Evolutionary conservation across 176 grass and related monocot species (phyloP).

Genomic region (Tillandsia fasciculata): DNA sequence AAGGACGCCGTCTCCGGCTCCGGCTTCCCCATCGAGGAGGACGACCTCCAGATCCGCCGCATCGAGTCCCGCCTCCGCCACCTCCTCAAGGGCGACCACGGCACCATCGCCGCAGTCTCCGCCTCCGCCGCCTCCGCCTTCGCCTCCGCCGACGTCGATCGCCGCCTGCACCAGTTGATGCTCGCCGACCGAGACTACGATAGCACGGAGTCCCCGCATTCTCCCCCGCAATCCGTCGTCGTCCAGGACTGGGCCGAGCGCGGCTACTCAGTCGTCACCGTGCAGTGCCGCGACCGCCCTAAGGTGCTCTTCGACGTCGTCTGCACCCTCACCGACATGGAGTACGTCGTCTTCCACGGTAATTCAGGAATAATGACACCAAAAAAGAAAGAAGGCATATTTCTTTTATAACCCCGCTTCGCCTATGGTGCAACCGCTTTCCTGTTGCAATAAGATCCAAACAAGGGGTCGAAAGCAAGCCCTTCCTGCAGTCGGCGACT

Average conservation of each 20-base stretch:
- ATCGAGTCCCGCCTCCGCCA: slow-evolving; percentile 62
- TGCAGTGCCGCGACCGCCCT: slow-evolving; percentile 56
- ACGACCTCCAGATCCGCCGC: slow-evolving; percentile 10
- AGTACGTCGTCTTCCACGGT: slow-evolving; percentile 94
- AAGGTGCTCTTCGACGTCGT: slow-evolving; percentile 86
- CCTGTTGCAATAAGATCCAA: too few relatives aligned
- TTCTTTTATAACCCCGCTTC: too few relatives aligned
- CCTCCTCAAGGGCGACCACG: slow-evolving; percentile 40
- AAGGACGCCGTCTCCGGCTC: slow-evolving; percentile 27
- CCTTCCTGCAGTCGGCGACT: too few relatives aligned
- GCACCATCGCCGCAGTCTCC: slow-evolving; percentile 13
- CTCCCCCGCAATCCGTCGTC: slow-evolving; percentile 22
- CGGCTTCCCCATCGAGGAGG: slow-evolving; percentile 11
- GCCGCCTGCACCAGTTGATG: slow-evolving; percentile 93
- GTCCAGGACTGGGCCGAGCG: slow-evolving; percentile 74
- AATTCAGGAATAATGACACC: too few relatives aligned
- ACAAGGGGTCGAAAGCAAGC: too few relatives aligned
- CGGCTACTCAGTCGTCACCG: slow-evolving; percentile 80
- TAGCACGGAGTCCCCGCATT: neutral
- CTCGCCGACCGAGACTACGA: slow-evolving; percentile 35
- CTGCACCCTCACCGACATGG: slow-evolving; percentile 90
- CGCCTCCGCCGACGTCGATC: slow-evolving; percentile 49
- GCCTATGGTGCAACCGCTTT: too few relatives aligned
- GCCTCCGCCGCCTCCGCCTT: slow-evolving; percentile 16
- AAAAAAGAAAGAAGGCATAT: too few relatives aligned